Evolutionary conservation across 1,284 basidiomycete genomes (phyloP).

Genomic region (Megacollybia platyphylla): DNA sequence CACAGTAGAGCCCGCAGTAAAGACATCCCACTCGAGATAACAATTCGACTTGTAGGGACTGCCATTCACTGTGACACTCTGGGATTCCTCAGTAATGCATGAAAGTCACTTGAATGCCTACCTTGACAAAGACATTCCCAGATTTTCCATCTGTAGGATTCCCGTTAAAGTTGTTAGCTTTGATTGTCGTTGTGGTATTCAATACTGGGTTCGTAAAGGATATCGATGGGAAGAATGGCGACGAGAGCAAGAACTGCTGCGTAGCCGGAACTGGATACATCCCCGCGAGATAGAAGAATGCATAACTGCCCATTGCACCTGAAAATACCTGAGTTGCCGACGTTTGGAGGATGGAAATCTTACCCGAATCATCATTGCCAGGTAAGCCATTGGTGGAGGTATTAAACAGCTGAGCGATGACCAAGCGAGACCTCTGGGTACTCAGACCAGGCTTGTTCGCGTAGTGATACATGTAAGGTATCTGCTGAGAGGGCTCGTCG

Average conservation of each 20-base stretch:
- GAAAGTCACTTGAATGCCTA: neutral
- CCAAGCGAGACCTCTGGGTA: conserved; percentile 3
- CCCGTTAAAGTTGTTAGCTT: conserved; percentile 33
- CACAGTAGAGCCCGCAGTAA: conserved; percentile 21
- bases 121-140: conserved; percentile 6
- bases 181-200: conserved; percentile 44
- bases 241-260: conserved; percentile 43
- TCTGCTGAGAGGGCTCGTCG: conserved; percentile 51
- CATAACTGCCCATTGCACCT: conserved; percentile 63
- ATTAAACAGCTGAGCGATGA: conserved; percentile 7
- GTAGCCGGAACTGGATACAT: conserved; percentile 53
- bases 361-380: conserved; percentile 9
- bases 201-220: conserved; percentile 47
- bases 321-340: conserved; percentile 4
- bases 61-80: conserved; percentile 15
- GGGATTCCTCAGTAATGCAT: neutral
- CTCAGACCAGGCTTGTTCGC: conserved; percentile 40
- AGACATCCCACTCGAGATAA: conserved; percentile 31
- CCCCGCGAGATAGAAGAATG: conserved; percentile 44
- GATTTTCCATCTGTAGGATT: conserved; percentile 22
- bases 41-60: conserved; percentile 27
- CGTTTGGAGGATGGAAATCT: neutral
- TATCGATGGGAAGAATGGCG: conserved; percentile 47
- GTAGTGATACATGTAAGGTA: conserved; percentile 57
- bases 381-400: conserved; percentile 7